These are phyloP conservation scores for Blastocystis sp. DNA, from an alignment of 352 stramenopile species.

Conservation along the genomic window DNA sequence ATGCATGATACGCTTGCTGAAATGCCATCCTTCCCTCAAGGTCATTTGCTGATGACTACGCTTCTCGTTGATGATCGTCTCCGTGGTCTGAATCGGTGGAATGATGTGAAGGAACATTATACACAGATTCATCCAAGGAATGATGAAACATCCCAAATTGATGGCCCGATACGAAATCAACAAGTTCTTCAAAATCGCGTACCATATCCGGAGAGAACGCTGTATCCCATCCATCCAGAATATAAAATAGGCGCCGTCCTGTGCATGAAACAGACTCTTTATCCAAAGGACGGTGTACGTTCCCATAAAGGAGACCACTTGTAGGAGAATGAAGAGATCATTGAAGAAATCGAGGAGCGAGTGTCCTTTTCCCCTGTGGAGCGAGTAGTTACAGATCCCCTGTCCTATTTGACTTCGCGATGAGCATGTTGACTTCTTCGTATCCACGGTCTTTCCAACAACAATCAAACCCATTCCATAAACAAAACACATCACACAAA, in stretches of 20 bases:
- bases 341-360: slow-evolving; percentile 1
- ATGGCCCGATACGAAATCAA: neutral
- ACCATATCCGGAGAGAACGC: neutral
- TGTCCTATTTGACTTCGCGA: slow-evolving; percentile 16
- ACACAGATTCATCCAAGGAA: slow-evolving; percentile 13
- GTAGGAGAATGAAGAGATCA: neutral
- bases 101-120: neutral
- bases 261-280: neutral
- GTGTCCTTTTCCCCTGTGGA: neutral
- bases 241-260: neutral
- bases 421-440: neutral
- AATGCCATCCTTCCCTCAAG: neutral
- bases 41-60: neutral
- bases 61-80: slow-evolving; percentile 5
- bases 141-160: neutral
- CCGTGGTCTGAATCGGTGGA: neutral
- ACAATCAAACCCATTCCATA: neutral
- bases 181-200: slow-evolving; percentile 36
- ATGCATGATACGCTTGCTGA: neutral
- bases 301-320: neutral
- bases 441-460: neutral
- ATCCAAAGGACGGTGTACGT: neutral
- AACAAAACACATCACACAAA: neutral
- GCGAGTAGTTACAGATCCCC: neutral
- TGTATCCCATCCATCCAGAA: neutral